Conservation (phyloP, 352 stramenopile genomes). For the Saprolegnia diclina region DNA sequence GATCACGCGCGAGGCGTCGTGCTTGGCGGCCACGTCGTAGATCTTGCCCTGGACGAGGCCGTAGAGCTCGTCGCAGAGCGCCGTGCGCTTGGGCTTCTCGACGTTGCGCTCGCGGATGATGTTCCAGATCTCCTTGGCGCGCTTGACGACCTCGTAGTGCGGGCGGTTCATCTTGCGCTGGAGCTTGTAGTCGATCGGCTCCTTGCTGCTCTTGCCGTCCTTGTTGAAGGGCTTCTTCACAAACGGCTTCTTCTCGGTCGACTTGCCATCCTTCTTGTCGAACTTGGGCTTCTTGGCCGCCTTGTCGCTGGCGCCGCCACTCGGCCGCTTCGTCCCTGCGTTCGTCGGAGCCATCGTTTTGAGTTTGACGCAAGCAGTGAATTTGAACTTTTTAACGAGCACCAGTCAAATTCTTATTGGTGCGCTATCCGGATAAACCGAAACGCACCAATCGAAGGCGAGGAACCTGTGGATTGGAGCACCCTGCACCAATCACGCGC, state of each 20-base stretch:
- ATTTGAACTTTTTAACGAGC: neutral
- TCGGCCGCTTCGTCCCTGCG: neutral
- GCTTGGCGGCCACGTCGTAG: constrained; percentile 92
- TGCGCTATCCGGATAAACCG: neutral
- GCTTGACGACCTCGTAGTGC: constrained; percentile 90
- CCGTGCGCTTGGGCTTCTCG: constrained; percentile 72
- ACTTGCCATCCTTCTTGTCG: neutral
- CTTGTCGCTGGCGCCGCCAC: neutral
- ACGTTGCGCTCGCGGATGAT: constrained; percentile 86
- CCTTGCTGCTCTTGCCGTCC: neutral
- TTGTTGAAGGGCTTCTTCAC: neutral
- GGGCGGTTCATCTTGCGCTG: constrained; percentile 92
- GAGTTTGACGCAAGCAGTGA: neutral
- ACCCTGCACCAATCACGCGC: too few relatives aligned
- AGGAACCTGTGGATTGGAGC: neutral
- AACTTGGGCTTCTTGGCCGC: neutral
- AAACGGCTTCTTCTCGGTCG: neutral
- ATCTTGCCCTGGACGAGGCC: constrained; percentile 91
- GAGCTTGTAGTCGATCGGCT: constrained; percentile 60
- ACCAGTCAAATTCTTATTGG: constrained; percentile 1
- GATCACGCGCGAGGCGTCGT: constrained; percentile 93
- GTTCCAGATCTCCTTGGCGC: constrained; percentile 95
- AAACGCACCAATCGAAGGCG: neutral
- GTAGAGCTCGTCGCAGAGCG: constrained; percentile 88
- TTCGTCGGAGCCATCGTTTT: neutral